Conservation (phyloP, 768 basidiomycete genomes). For the Lactarius evosmus region DNA sequence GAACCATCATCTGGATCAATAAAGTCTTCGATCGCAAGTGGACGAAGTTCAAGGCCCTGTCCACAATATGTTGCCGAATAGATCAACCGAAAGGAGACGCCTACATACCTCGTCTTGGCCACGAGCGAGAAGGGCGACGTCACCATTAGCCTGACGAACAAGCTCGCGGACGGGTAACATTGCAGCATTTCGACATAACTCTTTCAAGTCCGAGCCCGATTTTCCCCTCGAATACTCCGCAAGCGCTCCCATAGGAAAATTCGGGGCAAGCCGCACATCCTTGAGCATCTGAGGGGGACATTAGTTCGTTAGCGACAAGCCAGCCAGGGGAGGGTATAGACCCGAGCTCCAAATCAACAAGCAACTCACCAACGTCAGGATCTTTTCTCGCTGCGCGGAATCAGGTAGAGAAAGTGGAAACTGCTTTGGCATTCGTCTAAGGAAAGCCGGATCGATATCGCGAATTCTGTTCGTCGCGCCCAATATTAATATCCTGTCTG, state of each 20-base stretch:
- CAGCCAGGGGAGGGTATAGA: neutral
- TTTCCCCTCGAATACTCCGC: constrained; percentile 68
- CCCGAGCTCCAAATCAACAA: neutral
- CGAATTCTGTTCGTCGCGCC: constrained; percentile 95
- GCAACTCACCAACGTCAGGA: constrained; percentile 65
- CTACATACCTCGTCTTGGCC: constrained; percentile 44
- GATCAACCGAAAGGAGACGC: neutral
- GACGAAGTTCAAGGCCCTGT: constrained; percentile 77
- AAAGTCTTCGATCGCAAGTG: constrained; percentile 71
- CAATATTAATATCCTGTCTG: constrained; percentile 82
- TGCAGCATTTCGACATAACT: constrained; percentile 89
- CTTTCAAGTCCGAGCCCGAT: constrained; percentile 89
- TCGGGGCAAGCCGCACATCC: constrained; percentile 62
- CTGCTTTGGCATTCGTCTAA: constrained; percentile 97
- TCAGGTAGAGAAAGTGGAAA: constrained; percentile 85
- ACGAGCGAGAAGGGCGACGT: constrained; percentile 48
- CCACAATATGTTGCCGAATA: neutral
- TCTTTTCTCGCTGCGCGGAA: constrained; percentile 73
- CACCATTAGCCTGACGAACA: constrained; percentile 52
- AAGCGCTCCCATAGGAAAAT: constrained; percentile 59
- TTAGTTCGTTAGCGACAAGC: neutral
- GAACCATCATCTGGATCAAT: constrained; percentile 39
- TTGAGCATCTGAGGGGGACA: constrained; percentile 69
- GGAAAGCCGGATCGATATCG: constrained; percentile 83
- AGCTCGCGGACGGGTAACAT: constrained; percentile 90